Conservation (phyloP, 2,329 filamentous ascomycete genomes). For the Plenodomus lindquistii region DNA sequence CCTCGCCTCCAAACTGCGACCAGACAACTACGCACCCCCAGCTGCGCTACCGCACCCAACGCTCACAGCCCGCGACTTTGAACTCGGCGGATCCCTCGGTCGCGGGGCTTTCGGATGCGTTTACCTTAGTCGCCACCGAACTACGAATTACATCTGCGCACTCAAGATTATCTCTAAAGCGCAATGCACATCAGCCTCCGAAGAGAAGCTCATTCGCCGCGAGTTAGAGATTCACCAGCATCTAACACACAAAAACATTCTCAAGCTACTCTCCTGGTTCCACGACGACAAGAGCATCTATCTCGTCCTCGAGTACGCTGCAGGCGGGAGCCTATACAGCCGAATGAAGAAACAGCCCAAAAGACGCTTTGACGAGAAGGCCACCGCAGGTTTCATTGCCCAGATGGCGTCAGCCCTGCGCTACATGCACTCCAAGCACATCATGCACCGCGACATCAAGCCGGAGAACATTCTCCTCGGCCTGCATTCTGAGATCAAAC, state of each 20-base stretch:
- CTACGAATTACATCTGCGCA: constrained; percentile 76
- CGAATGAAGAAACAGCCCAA: constrained; percentile 77
- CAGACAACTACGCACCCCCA: background rate
- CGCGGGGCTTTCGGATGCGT: constrained; percentile 85
- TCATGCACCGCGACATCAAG: constrained; percentile 94
- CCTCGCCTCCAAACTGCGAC: background rate
- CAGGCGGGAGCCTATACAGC: constrained; percentile 80
- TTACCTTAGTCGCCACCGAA: constrained; percentile 76
- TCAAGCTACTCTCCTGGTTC: constrained; percentile 80
- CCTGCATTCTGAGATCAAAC: constrained; percentile 93
- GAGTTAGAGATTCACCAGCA: constrained; percentile 88
- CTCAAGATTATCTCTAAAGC: constrained; percentile 82
- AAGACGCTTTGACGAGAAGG: constrained; percentile 74
- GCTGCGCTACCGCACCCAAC: background rate
- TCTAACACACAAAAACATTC: constrained; percentile 78
- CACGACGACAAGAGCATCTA: constrained; percentile 83
- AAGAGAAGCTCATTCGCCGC: constrained; percentile 79
- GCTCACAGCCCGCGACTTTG: constrained; percentile 69
- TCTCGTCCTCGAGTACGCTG: constrained; percentile 79
- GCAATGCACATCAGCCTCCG: constrained; percentile 71
- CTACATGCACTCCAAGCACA: constrained; percentile 90
- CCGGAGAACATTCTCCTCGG: constrained; percentile 92
- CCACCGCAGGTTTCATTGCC: constrained; percentile 78
- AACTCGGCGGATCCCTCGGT: constrained; percentile 78
- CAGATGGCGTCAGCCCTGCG: constrained; percentile 82